A percentile compares a stretch with the other conserved stretches of the same genome.
These are phyloP conservation scores for Colletotrichum tofieldiae DNA, from an alignment of 2,329 filamentous ascomycete genomes.

Conservation along the genomic window DNA sequence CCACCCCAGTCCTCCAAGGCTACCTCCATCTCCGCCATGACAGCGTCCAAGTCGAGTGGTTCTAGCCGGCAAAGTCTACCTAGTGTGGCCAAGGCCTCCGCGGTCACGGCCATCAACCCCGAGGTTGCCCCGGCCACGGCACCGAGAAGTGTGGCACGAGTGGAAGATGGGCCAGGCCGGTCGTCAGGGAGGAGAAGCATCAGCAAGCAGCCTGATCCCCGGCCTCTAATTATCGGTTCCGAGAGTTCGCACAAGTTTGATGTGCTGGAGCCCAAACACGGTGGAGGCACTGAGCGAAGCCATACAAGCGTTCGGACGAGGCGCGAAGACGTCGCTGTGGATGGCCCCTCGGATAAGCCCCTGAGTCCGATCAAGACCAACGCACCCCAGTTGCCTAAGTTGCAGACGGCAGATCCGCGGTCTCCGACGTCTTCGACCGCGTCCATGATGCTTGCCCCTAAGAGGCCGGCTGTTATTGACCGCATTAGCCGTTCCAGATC, in stretches of 20 bases:
- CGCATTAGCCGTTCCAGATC: slow-evolving; percentile 66
- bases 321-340: slow-evolving; percentile 63
- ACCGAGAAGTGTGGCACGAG: slow-evolving; percentile 58
- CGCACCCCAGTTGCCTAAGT: slow-evolving; percentile 50
- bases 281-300: slow-evolving; percentile 49
- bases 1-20: slow-evolving; percentile 62
- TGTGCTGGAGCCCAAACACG: slow-evolving; percentile 53
- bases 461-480: slow-evolving; percentile 68
- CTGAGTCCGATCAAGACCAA: slow-evolving; percentile 60
- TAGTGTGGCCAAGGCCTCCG: slow-evolving; percentile 60
- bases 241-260: slow-evolving; percentile 60
- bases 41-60: slow-evolving; percentile 60
- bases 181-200: slow-evolving; percentile 59
- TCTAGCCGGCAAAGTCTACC: slow-evolving; percentile 58
- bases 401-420: slow-evolving; percentile 53
- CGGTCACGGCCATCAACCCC: slow-evolving; percentile 61
- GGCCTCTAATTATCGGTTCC: slow-evolving; percentile 53
- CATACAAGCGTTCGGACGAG: slow-evolving; percentile 49
- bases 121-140: slow-evolving; percentile 65
- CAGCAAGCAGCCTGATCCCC: slow-evolving; percentile 58
- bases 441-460: slow-evolving; percentile 56
- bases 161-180: slow-evolving; percentile 61
- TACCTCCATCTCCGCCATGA: slow-evolving; percentile 64
- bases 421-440: slow-evolving; percentile 55
- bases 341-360: slow-evolving; percentile 62